phyloP scores from a whole-genome alignment of 257 asterid genomes.

The Nicotiana tabacum region DNA sequence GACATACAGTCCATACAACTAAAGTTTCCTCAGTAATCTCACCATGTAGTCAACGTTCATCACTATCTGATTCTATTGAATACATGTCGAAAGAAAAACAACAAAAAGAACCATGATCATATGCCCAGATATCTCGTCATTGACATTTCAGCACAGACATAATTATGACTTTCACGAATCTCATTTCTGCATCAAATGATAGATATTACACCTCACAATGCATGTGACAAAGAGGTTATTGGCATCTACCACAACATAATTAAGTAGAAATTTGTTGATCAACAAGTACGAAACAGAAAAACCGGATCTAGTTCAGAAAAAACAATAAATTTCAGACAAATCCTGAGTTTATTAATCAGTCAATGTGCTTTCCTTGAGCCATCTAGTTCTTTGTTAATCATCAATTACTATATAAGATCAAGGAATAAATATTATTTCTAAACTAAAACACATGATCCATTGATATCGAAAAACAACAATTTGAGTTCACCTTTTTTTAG shows the following conservation, averaged over 20 bases:
- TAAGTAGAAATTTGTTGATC: background rate
- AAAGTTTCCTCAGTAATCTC: background rate
- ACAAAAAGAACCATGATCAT: background rate
- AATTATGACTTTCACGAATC: background rate
- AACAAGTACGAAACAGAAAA: background rate
- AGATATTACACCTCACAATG: background rate
- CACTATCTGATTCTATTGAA: background rate
- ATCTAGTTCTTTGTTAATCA: background rate
- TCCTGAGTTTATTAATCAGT: background rate
- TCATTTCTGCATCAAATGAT: background rate
- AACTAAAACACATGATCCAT: background rate
- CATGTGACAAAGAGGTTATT: background rate
- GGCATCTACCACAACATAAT: background rate
- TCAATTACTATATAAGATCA: background rate
- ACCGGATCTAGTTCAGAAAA: background rate
- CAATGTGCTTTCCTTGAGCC: background rate
- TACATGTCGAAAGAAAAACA: background rate
- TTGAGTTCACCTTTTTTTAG: too few relatives aligned
- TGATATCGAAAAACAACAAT: too few relatives aligned
- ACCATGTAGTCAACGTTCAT: background rate
- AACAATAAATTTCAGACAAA: background rate
- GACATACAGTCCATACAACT: background rate
- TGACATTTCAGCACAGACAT: background rate
- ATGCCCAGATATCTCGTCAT: background rate
- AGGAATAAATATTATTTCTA: too few relatives aligned